phyloP scores from a whole-genome alignment of 1,139 yeast genomes.

The Yamadazyma atmosphaerica region DNA sequence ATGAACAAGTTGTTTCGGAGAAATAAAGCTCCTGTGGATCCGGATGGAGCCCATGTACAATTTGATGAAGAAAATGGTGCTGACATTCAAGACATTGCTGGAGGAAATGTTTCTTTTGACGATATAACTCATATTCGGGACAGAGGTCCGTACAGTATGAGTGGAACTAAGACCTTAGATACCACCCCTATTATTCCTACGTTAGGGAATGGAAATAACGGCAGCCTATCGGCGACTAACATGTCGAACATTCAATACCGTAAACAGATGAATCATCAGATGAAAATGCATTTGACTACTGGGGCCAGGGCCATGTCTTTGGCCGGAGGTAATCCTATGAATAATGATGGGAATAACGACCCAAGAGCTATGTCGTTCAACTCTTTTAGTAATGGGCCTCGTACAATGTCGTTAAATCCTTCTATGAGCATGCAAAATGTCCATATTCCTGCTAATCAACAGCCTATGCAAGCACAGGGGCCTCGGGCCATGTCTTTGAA shows the following conservation, averaged over 20 bases:
- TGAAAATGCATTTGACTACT: slow-evolving; percentile 54
- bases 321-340: slow-evolving; percentile 40
- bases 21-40: slow-evolving; percentile 23
- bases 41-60: slow-evolving; percentile 24
- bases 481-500: slow-evolving; percentile 33
- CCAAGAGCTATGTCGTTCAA: slow-evolving; percentile 65
- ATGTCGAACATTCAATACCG: slow-evolving; percentile 60
- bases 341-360: slow-evolving; percentile 15
- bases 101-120: slow-evolving; percentile 54
- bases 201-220: slow-evolving; percentile 27
- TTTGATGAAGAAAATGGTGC: slow-evolving; percentile 58
- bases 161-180: slow-evolving; percentile 41
- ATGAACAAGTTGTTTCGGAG: slow-evolving; percentile 47
- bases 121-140: slow-evolving; percentile 65
- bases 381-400: slow-evolving; percentile 20
- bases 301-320: slow-evolving; percentile 50
- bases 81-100: slow-evolving; percentile 43
- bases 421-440: slow-evolving; percentile 3
- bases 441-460: neutral
- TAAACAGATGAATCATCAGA: slow-evolving; percentile 67
- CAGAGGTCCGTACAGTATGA: slow-evolving; percentile 60
- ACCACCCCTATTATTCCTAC: slow-evolving; percentile 78
- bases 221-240: slow-evolving; percentile 20
- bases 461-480: slow-evolving; percentile 5
- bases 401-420: slow-evolving; percentile 29